Percentiles rank a stretch among this genome's conserved stretches.
phyloP scores from a whole-genome alignment of 805 yeast species.

The Yarrowia divulgata region DNA sequence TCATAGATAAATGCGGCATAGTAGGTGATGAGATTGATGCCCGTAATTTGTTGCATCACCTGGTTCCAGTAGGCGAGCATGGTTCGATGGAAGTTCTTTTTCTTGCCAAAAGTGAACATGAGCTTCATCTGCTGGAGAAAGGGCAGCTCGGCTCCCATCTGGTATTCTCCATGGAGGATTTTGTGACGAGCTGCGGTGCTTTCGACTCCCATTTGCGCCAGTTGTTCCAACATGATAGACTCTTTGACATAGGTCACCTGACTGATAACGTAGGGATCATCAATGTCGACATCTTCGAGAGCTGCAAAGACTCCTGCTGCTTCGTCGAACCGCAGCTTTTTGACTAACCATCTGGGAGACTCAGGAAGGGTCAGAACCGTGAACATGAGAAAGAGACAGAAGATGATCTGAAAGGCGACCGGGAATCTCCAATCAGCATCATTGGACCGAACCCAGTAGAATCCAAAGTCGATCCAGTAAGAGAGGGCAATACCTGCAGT shows the following conservation, averaged over 20 bases:
- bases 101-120: constrained; percentile 17
- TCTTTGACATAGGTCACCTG: background rate
- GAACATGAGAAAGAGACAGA: constrained; percentile 64
- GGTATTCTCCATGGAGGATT: background rate
- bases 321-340: constrained; percentile 59
- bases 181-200: background rate
- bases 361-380: constrained; percentile 76
- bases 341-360: constrained; percentile 82
- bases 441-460: constrained; percentile 65
- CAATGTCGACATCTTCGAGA: constrained; percentile 7
- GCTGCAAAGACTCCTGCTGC: constrained; percentile 48
- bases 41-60: constrained; percentile 82
- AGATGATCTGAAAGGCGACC: constrained; percentile 69
- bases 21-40: constrained; percentile 88
- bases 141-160: constrained; percentile 2
- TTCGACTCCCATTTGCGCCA: background rate
- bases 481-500: constrained; percentile 78
- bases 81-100: constrained; percentile 24
- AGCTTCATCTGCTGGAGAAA: background rate
- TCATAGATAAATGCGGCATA: constrained; percentile 87
- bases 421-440: constrained; percentile 78
- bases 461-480: constrained; percentile 54
- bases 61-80: constrained; percentile 54
- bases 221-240: constrained; percentile 2
- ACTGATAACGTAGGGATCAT: background rate